These are phyloP conservation scores for Neurospora sp. DNA, from an alignment of 495 filamentous ascomycete genomes.

Conservation along the genomic window DNA sequence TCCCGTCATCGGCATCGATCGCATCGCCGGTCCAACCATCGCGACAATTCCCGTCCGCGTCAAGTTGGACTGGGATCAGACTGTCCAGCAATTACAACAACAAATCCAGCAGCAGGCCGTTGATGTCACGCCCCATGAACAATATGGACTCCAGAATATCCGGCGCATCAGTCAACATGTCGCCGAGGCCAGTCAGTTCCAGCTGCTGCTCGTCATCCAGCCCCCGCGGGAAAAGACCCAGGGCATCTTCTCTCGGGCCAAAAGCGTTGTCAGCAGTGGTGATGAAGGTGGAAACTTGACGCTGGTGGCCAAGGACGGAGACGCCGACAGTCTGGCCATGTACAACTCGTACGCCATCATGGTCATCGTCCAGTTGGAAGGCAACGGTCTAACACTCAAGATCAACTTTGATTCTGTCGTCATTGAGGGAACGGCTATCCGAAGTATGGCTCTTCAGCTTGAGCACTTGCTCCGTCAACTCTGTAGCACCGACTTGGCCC, in stretches of 20 bases:
- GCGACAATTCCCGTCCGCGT: constrained; percentile 40
- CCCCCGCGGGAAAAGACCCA: not conserved
- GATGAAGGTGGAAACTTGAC: not conserved
- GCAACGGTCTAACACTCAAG: not conserved
- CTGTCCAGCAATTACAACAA: constrained; percentile 9
- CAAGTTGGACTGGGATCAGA: constrained; percentile 1
- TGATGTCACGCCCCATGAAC: constrained; percentile 33
- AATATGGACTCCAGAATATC: constrained; percentile 36
- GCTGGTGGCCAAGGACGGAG: not conserved
- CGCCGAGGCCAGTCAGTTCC: constrained; percentile 26
- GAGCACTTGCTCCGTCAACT: constrained; percentile 13
- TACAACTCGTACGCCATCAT: not conserved
- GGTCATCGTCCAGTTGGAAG: not conserved
- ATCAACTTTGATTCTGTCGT: constrained; percentile 14
- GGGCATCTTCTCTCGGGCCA: not conserved
- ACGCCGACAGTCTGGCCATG: not conserved
- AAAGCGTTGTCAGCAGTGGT: not conserved
- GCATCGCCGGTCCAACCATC: constrained; percentile 44
- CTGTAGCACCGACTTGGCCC: not conserved
- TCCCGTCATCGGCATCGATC: constrained; percentile 32
- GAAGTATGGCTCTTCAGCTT: constrained; percentile 16
- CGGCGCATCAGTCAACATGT: constrained; percentile 19
- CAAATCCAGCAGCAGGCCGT: constrained; percentile 24
- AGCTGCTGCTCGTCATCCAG: constrained; percentile 33
- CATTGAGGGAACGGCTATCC: constrained; percentile 12